These are phyloP conservation scores for Pseudogymnoascus sp. DNA, from an alignment of 2,329 filamentous ascomycete genomes.

Conservation along the genomic window DNA sequence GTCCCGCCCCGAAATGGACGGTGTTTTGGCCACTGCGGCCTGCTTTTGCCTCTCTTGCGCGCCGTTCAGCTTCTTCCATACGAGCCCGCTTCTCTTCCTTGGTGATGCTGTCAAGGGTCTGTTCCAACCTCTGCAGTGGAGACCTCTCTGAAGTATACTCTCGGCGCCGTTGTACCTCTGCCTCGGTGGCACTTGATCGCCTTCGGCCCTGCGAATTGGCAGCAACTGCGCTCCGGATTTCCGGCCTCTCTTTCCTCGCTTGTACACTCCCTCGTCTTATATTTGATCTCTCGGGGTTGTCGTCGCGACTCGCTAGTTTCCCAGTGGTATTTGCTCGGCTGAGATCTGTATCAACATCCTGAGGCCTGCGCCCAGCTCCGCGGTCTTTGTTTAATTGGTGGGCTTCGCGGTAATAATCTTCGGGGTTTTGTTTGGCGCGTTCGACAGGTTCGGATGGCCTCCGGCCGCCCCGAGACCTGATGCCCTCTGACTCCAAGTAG, in stretches of 20 bases:
- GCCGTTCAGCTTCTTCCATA: conserved; percentile 72
- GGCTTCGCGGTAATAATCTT: conserved; percentile 13
- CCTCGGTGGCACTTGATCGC: conserved; percentile 28
- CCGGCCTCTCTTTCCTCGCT: conserved; percentile 14
- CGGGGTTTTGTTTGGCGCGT: conserved; percentile 9
- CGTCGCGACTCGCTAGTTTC: conserved; percentile 12
- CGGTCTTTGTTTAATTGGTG: background rate
- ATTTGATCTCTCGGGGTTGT: conserved; percentile 9
- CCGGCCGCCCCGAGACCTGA: conserved; percentile 23
- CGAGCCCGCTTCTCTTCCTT: conserved; percentile 91
- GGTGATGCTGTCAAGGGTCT: conserved; percentile 67
- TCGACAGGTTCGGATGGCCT: conserved; percentile 22
- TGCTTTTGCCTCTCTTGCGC: conserved; percentile 48
- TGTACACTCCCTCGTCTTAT: conserved; percentile 14
- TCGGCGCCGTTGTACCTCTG: conserved; percentile 35
- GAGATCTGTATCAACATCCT: background rate
- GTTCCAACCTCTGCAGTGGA: conserved; percentile 86
- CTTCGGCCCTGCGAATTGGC: conserved; percentile 24
- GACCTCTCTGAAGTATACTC: conserved; percentile 74
- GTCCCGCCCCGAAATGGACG: conserved; percentile 25
- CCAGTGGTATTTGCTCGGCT: background rate
- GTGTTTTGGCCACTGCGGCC: conserved; percentile 25
- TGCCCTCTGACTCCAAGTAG: background rate
- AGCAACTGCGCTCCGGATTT: conserved; percentile 13
- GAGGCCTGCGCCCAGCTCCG: background rate